Evolutionary conservation across 306 rosid genomes (phyloP).

Genomic region (Alnus rubra): DNA sequence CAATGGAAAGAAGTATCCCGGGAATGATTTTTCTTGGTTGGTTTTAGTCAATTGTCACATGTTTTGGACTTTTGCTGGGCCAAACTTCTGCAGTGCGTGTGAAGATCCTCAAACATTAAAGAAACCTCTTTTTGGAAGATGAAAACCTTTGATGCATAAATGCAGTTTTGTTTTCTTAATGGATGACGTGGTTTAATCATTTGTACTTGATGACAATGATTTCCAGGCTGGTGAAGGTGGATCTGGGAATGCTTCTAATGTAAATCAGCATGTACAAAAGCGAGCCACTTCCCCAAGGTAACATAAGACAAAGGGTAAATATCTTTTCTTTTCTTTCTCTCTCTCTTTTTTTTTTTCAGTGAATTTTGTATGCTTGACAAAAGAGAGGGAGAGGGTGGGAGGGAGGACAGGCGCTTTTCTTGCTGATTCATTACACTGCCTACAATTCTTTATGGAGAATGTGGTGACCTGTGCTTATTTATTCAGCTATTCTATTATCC

Average conservation of each 20-base stretch:
- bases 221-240: constrained; percentile 70
- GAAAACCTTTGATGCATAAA: constrained; percentile 13
- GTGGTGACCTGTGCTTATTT: background rate
- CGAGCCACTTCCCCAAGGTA: constrained; percentile 51
- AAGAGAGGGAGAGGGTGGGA: background rate
- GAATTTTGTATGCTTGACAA: background rate
- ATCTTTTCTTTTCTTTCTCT: background rate
- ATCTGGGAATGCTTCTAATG: constrained; percentile 40
- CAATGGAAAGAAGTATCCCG: background rate
- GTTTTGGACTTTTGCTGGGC: background rate
- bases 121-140: background rate
- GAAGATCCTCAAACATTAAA: constrained; percentile 3
- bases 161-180: constrained; percentile 11
- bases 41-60: constrained; percentile 1
- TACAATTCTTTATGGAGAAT: background rate
- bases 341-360: background rate
- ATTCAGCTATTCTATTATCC: constrained; percentile 32
- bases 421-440: background rate
- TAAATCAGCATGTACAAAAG: constrained; percentile 58
- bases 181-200: constrained; percentile 16
- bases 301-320: constrained; percentile 9
- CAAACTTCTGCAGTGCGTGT: background rate
- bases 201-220: constrained; percentile 27
- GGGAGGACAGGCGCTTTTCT: background rate
- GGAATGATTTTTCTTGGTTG: background rate